A percentile compares a stretch with the other conserved stretches of the same genome.
Evolutionary conservation across 441 rosid species (phyloP).

Genomic region (Erodium trifolium): DNA sequence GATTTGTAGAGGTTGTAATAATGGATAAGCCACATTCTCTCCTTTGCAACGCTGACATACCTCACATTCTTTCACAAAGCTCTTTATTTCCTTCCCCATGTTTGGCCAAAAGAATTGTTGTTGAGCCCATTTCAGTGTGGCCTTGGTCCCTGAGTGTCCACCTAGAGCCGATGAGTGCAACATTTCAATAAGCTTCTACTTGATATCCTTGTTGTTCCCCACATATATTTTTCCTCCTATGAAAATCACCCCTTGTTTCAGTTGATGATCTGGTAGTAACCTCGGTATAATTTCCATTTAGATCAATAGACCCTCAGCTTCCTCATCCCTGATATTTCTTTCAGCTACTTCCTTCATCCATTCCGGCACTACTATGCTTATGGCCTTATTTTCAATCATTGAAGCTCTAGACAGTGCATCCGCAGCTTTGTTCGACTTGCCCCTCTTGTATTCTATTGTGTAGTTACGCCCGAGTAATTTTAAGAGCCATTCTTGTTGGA

Average conservation of each 20-base stretch:
- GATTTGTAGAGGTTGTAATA: background rate
- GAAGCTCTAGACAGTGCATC: constrained; percentile 5
- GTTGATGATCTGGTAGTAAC: too few species aligned
- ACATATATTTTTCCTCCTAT: too few species aligned
- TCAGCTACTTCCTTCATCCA: too few species aligned
- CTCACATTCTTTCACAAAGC: background rate
- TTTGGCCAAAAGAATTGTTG: too few species aligned
- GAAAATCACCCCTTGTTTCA: too few species aligned
- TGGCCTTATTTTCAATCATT: too few species aligned
- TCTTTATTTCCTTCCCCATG: background rate
- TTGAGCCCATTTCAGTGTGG: background rate
- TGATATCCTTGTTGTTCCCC: too few species aligned
- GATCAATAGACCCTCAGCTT: too few species aligned
- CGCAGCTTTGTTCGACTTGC: background rate
- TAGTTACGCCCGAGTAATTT: background rate
- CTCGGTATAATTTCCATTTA: too few species aligned
- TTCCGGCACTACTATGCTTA: too few species aligned
- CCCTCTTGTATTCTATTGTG: background rate
- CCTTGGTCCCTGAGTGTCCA: background rate
- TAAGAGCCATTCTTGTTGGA: background rate
- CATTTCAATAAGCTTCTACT: background rate
- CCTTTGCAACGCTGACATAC: background rate
- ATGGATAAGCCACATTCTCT: background rate
- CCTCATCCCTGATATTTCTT: background rate
- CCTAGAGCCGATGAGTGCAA: background rate